Conservation (phyloP, 2,329 filamentous ascomycete species). For the Penicillium hesseltinei region DNA sequence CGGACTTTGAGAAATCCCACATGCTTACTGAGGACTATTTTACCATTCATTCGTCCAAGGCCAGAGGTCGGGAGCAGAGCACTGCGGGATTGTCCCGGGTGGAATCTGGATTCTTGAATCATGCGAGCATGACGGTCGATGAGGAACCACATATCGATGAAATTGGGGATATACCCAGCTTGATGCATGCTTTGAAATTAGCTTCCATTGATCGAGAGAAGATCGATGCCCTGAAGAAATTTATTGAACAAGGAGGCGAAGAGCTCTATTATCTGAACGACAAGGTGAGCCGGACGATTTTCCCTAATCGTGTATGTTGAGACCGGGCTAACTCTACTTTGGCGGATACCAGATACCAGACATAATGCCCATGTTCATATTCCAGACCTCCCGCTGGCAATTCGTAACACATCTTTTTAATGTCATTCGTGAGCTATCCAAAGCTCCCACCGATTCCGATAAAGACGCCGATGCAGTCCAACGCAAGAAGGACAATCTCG, state of each 20-base stretch:
- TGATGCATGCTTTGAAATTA: conserved; percentile 66
- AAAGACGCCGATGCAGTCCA: conserved; percentile 44
- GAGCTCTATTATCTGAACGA: conserved; percentile 74
- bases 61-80: conserved; percentile 44
- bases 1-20: conserved; percentile 51
- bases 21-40: conserved; percentile 78
- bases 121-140: conserved; percentile 45
- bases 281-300: conserved; percentile 41
- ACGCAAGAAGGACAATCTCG: conserved; percentile 65
- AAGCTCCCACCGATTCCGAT: conserved; percentile 44
- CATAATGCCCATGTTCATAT: conserved; percentile 83
- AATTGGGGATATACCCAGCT: conserved; percentile 62
- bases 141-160: conserved; percentile 51
- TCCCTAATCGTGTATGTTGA: not conserved
- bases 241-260: conserved; percentile 71
- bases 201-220: conserved; percentile 88
- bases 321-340: not conserved
- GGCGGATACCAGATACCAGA: conserved; percentile 62
- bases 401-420: conserved; percentile 69
- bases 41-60: conserved; percentile 62
- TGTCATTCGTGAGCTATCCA: conserved; percentile 56
- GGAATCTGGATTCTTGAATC: conserved; percentile 32
- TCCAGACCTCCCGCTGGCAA: conserved; percentile 79
- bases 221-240: conserved; percentile 76
- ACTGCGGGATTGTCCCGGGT: conserved; percentile 31